Conservation (phyloP, 306 rosid genomes). For the Prunus davidiana region DNA sequence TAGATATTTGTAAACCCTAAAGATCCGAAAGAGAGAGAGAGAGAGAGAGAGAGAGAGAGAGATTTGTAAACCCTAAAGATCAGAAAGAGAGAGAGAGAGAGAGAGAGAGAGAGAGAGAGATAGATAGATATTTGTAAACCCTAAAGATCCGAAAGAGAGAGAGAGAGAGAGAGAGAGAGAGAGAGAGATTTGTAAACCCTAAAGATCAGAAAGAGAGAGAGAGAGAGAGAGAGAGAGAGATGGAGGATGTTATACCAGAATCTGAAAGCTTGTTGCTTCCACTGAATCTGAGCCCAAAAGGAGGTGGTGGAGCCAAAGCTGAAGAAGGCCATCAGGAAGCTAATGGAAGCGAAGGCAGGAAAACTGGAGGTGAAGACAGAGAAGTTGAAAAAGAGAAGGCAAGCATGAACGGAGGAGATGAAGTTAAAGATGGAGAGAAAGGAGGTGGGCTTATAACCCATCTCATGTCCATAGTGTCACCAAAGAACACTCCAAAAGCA, state of each 20-base stretch:
- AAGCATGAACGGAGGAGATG: neutral
- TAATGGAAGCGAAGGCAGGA: neutral
- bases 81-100: neutral
- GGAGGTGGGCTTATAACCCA: constrained; percentile 25
- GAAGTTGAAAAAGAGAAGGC: constrained; percentile 1
- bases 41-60: neutral
- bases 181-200: neutral
- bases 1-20: neutral
- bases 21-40: neutral
- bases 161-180: too few species aligned
- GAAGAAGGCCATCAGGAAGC: neutral
- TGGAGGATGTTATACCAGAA: constrained; percentile 32
- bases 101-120: neutral
- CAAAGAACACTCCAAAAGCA: constrained; percentile 9
- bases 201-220: neutral
- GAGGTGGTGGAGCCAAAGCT: neutral
- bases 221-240: neutral
- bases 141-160: neutral
- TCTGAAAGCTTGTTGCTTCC: constrained; percentile 6
- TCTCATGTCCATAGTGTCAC: constrained; percentile 28
- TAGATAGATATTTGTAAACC: neutral
- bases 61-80: neutral
- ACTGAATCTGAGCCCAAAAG: neutral
- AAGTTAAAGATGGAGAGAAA: constrained; percentile 7
- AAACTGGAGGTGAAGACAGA: constrained; percentile 9